Percentiles rank a stretch among this genome's conserved stretches.
These are phyloP conservation scores for Nematocida major DNA, from an alignment of 371 early-diverging fungal genomes.

Conservation along the genomic window DNA sequence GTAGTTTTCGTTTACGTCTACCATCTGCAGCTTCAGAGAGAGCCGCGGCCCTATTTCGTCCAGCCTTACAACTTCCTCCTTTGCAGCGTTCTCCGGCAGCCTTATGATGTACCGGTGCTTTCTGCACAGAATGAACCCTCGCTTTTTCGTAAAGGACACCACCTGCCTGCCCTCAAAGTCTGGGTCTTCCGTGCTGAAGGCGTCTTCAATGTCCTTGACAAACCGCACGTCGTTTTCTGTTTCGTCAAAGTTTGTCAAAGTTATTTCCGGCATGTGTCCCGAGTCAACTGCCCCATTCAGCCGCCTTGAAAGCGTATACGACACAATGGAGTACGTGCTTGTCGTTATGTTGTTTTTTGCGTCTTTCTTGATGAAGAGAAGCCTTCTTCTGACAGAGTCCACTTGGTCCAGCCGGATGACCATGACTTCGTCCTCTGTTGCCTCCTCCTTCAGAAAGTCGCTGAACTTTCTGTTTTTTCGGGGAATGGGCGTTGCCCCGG, in stretches of 20 bases:
- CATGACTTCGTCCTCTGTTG: constrained; percentile 33
- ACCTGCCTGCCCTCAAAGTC: constrained; percentile 49
- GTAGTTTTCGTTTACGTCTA: constrained; percentile 41
- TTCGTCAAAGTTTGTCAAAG: constrained; percentile 33
- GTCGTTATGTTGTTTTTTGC: constrained; percentile 20
- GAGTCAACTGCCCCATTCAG: constrained; percentile 34
- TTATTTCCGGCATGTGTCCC: constrained; percentile 46
- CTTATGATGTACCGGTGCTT: constrained; percentile 49
- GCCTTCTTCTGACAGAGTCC: background rate
- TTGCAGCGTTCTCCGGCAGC: constrained; percentile 19
- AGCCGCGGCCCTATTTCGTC: constrained; percentile 51
- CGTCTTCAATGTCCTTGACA: constrained; percentile 19
- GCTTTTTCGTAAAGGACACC: constrained; percentile 49
- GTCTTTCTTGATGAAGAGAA: constrained; percentile 31
- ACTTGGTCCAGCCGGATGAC: constrained; percentile 44
- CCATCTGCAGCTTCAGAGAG: constrained; percentile 40
- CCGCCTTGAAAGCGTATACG: constrained; percentile 10
- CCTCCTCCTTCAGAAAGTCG: constrained; percentile 39
- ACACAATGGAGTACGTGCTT: constrained; percentile 41
- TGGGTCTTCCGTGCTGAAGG: constrained; percentile 25
- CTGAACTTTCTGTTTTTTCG: constrained; percentile 10
- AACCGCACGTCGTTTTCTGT: constrained; percentile 26
- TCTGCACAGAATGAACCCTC: constrained; percentile 47
- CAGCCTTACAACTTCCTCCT: constrained; percentile 28
- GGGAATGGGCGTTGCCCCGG: constrained; percentile 24